Evolutionary conservation across 2,329 filamentous ascomycete genomes (phyloP).

Genomic region (Nemania diffusa): DNA sequence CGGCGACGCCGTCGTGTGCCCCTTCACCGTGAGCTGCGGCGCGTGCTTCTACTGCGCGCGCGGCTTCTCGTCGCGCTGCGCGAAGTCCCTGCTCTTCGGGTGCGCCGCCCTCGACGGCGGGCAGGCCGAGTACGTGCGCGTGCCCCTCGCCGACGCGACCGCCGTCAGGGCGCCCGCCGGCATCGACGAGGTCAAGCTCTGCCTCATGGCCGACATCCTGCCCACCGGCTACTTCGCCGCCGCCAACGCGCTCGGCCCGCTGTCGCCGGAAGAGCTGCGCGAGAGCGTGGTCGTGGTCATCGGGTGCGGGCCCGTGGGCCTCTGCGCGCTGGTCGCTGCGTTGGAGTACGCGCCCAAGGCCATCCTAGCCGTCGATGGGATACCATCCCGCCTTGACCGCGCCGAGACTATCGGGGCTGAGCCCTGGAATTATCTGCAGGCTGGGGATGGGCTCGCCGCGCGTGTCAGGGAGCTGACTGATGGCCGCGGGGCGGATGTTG

Average conservation of each 20-base stretch:
- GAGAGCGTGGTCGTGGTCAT: constrained; percentile 33
- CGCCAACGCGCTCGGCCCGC: constrained; percentile 21
- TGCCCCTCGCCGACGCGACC: constrained; percentile 34
- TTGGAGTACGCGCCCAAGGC: constrained; percentile 32
- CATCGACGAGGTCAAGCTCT: constrained; percentile 31
- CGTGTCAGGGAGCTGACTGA: constrained; percentile 31
- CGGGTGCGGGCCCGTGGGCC: constrained; percentile 35
- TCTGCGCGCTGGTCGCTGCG: constrained; percentile 35
- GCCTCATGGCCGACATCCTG: constrained; percentile 37
- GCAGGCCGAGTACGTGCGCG: constrained; percentile 35
- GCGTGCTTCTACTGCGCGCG: constrained; percentile 35
- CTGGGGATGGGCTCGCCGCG: constrained; percentile 12
- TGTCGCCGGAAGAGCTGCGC: constrained; percentile 12
- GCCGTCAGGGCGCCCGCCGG: constrained; percentile 27
- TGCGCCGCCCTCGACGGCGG: constrained; percentile 34
- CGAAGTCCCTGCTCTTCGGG: constrained; percentile 33
- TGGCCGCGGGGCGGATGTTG: constrained; percentile 34
- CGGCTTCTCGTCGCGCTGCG: constrained; percentile 34
- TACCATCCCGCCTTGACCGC: constrained; percentile 23
- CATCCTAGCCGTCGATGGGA: constrained; percentile 32
- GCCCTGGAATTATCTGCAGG: constrained; percentile 33
- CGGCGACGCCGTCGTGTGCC: constrained; percentile 31
- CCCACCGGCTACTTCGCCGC: constrained; percentile 37
- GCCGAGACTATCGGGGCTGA: constrained; percentile 29
- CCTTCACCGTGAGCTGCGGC: constrained; percentile 36